Evolutionary conservation across 2,329 filamentous ascomycete genomes (phyloP).

Genomic region (Colletotrichum musicola): DNA sequence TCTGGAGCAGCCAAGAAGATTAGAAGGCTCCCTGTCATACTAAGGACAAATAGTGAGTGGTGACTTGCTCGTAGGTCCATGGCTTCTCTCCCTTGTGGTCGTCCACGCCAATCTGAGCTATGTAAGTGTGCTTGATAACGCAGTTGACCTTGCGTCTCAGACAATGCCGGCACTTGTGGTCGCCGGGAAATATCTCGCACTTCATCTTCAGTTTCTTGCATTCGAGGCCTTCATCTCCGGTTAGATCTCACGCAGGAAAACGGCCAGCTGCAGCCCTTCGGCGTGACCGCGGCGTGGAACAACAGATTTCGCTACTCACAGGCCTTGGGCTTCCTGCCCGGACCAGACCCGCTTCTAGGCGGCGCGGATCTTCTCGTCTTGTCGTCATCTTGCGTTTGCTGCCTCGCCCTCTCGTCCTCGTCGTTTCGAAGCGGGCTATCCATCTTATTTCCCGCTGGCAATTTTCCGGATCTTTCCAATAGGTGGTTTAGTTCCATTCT

Average conservation of each 20-base stretch:
- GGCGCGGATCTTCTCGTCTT: not conserved
- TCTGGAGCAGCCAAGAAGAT: not conserved
- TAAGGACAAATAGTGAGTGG: too few relatives aligned
- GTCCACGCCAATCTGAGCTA: conserved; percentile 6
- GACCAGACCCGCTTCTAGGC: not conserved
- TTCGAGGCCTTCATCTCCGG: conserved; percentile 4
- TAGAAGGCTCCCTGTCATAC: too few relatives aligned
- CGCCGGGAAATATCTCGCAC: conserved; percentile 18
- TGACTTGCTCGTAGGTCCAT: not conserved
- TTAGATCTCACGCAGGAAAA: not conserved
- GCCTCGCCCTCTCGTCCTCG: too few relatives aligned
- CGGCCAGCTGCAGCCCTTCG: too few relatives aligned
- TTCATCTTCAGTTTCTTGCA: conserved; percentile 34
- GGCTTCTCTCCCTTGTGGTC: not conserved
- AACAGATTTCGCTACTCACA: not conserved
- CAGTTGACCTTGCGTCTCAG: conserved; percentile 17
- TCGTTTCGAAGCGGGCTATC: not conserved
- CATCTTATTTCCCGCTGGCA: not conserved
- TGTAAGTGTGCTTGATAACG: not conserved
- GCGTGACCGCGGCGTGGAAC: too few relatives aligned
- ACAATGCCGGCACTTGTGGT: conserved; percentile 16
- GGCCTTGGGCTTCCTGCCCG: not conserved
- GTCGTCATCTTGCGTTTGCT: not conserved
- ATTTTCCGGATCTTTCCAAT: not conserved
- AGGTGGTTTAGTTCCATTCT: not conserved